Base-by-base conservation (phyloP, 768 basidiomycete species). In the Podaxis mareebaensis region DNA sequence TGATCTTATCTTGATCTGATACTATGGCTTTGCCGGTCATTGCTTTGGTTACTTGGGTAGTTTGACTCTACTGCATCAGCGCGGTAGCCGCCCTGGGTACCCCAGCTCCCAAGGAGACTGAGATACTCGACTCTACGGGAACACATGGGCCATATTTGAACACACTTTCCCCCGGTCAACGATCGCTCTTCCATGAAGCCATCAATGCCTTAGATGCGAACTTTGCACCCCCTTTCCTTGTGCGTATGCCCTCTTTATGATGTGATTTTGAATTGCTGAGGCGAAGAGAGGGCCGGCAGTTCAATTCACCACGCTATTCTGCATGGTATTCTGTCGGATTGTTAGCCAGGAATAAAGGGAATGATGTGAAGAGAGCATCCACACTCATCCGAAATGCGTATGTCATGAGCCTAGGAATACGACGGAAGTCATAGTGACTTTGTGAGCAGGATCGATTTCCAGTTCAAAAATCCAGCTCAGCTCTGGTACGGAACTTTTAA, bases 321-420 rank as follows among this genome's bases (percentile, higher is more conserved):
- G 71, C 73, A 1, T 74, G 73, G 73, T 72, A 72, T 65, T 63
- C 73, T 30, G 73, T 73, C 3, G 73, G 69, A 0, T 63, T 74
- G 20, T 59, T 74, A 17, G 73, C 73, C 12, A 67, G 73, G n/a
- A 72, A 71, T 28, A 48, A 67, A 28, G 65, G 63, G 20, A 64
- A 70, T 39, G 73, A 74, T 59, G 66, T 69, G 2, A 61, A 38
- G 3, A 53, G 63, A 38, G 73, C 72, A 5, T 66, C 68, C 26
- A 52, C 56, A 1, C 67, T 73, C 0, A 66, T 74, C 28, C 54
- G 57, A 36, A 64, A 72, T 39, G 72, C 72, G 72, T 74, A 54
- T 20, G 69, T 60, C 38, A 26, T 40, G 36, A 13, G 1, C 8
- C 12, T 8, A 33, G 4, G 4, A 26, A 26, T 55, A 7, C 53